A percentile compares a stretch with the other conserved stretches of the same genome.
Conservation (phyloP, 2,329 filamentous ascomycete species). For the Fusarium camptoceras region DNA sequence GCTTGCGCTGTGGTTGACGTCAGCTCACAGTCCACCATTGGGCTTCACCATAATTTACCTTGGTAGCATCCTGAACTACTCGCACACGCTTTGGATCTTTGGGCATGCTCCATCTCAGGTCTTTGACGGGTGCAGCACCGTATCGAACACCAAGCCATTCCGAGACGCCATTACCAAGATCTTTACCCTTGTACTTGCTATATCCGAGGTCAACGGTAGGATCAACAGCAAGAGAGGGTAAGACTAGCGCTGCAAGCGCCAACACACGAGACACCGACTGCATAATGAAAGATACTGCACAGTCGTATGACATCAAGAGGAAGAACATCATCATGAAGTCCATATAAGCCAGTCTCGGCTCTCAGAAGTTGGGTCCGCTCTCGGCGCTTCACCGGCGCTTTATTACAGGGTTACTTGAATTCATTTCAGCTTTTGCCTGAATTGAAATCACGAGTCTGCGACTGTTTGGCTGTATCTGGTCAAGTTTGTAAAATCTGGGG, state of each 20-base stretch:
- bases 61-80: slow-evolving; percentile 64
- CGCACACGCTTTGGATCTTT: slow-evolving; percentile 65
- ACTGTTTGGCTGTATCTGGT: slow-evolving; percentile 1
- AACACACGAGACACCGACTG: neutral
- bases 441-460: neutral
- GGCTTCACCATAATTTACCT: slow-evolving; percentile 53
- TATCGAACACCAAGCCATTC: slow-evolving; percentile 82
- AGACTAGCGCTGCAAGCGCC: slow-evolving; percentile 8
- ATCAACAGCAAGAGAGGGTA: slow-evolving; percentile 20
- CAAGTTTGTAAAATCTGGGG: slow-evolving; percentile 8
- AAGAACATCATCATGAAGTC: neutral
- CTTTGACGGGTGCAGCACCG: slow-evolving; percentile 74
- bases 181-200: slow-evolving; percentile 70
- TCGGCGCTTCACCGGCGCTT: slow-evolving; percentile 3
- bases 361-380: slow-evolving; percentile 1
- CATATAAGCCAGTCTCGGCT: neutral
- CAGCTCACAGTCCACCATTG: neutral
- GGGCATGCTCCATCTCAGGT: slow-evolving; percentile 75
- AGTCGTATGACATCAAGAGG: neutral
- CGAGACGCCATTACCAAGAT: slow-evolving; percentile 67
- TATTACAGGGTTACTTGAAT: neutral
- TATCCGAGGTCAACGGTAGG: slow-evolving; percentile 71
- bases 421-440: neutral
- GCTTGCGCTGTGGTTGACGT: slow-evolving; percentile 36
- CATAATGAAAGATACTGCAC: neutral